Percentiles rank a stretch among this genome's conserved stretches.
Conservation (phyloP, 1,284 basidiomycete genomes). For the Inonotus obliquus region DNA sequence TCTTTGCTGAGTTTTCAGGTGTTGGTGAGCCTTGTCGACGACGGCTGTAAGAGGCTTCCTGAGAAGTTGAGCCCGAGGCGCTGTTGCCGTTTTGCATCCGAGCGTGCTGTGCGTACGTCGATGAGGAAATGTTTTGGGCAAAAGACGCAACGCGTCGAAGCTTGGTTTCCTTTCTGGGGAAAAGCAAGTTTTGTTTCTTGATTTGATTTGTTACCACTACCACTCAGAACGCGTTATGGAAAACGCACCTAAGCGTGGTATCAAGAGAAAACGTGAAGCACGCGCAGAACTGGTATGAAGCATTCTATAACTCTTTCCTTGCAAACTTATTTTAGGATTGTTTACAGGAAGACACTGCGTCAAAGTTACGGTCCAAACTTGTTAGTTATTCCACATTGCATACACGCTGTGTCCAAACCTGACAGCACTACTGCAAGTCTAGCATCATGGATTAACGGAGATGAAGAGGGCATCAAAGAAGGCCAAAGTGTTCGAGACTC, state of each 20-base stretch:
- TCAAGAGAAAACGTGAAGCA: constrained; percentile 15
- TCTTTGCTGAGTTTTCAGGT: constrained; percentile 6
- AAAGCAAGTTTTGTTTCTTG: no score
- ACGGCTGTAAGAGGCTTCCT: not conserved
- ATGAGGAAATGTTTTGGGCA: no score
- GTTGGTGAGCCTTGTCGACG: constrained; percentile 12
- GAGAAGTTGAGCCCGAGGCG: not conserved
- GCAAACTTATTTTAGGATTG: not conserved
- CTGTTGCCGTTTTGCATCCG: constrained; percentile 4
- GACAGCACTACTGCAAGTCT: constrained; percentile 14
- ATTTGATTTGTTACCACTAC: not conserved
- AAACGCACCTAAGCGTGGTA: not conserved
- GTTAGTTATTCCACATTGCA: constrained; percentile 1
- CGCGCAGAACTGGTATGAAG: not conserved
- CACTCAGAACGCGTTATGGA: not conserved
- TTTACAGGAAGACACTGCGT: constrained; percentile 13
- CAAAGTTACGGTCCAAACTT: constrained; percentile 15
- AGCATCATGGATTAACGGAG: constrained; percentile 70
- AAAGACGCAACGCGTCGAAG: no score
- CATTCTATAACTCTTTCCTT: not conserved
- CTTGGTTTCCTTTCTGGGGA: not conserved
- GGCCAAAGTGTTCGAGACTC: constrained; percentile 77
- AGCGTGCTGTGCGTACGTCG: not conserved
- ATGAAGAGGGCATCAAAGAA: constrained; percentile 74
- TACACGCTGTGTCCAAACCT: not conserved